A percentile compares a stretch with the other conserved stretches of the same genome.
Evolutionary conservation across 768 basidiomycete species (phyloP).

Genomic region (Cyathus striatus): DNA sequence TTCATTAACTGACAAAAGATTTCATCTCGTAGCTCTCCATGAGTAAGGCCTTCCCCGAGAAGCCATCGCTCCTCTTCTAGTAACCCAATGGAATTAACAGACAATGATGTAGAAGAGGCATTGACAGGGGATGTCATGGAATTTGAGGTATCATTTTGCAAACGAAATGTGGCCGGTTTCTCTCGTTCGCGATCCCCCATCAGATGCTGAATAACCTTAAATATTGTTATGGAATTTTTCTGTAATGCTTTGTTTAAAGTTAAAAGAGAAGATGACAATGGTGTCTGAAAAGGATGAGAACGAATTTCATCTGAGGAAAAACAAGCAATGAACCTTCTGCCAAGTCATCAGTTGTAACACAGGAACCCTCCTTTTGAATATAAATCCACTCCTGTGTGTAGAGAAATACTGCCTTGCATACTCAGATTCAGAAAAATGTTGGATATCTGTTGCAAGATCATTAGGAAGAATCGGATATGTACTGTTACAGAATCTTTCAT

Average conservation of each 20-base stretch:
- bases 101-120: conserved; percentile 41
- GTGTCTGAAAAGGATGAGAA: conserved; percentile 30
- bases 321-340: conserved; percentile 58
- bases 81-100: conserved; percentile 30
- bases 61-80: conserved; percentile 89
- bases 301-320: conserved; percentile 1
- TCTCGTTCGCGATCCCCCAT: conserved; percentile 92
- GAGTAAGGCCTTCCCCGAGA: conserved; percentile 68
- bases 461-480: conserved; percentile 74
- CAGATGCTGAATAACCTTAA: conserved; percentile 86
- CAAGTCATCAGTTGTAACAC: conserved; percentile 86
- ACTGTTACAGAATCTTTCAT: conserved; percentile 28
- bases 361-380: conserved; percentile 78
- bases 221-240: conserved; percentile 77
- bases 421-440: conserved; percentile 81
- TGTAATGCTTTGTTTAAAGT: conserved; percentile 59
- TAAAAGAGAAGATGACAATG: conserved; percentile 72
- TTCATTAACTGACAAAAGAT: conserved; percentile 93
- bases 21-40: conserved; percentile 88
- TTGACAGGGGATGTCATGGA: conserved; percentile 41
- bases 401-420: conserved; percentile 89
- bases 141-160: conserved; percentile 36
- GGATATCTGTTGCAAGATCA: conserved; percentile 79
- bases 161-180: conserved; percentile 43
- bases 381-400: conserved; percentile 83